Conservation (phyloP, 495 filamentous ascomycete species). For the Podospora australis region DNA sequence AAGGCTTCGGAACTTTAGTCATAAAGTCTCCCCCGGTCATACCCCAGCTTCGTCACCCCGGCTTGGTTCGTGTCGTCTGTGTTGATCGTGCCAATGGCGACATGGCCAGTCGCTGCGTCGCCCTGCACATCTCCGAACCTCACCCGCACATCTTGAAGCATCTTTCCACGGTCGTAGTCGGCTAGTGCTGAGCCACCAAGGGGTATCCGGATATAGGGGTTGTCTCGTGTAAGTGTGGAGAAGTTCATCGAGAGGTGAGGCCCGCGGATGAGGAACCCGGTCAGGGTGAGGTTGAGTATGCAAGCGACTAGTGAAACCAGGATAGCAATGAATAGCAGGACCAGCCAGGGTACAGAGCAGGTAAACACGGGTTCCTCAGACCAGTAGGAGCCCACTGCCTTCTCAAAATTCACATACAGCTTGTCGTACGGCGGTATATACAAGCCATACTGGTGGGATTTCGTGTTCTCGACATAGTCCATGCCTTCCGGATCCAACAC, state of each 20-base stretch:
- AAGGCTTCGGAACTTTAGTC: too few species aligned
- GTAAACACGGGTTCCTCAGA: conserved; percentile 2
- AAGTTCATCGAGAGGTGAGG: conserved; percentile 4
- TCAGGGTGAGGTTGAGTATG: not conserved
- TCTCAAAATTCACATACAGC: not conserved
- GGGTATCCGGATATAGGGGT: not conserved
- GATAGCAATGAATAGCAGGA: conserved; percentile 1
- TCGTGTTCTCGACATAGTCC: not conserved
- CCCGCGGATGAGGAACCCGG: not conserved
- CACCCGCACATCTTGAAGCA: not conserved
- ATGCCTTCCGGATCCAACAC: not conserved
- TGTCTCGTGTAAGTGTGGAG: conserved; percentile 1
- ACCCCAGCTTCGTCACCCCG: too few species aligned
- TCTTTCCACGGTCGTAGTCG: not conserved
- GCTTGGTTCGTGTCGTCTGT: too few species aligned
- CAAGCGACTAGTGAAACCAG: not conserved
- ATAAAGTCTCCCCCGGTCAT: too few species aligned
- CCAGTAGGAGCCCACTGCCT: not conserved
- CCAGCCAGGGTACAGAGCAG: conserved; percentile 1
- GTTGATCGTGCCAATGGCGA: not conserved
- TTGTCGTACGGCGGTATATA: not conserved
- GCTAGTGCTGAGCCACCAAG: not conserved
- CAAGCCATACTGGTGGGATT: not conserved
- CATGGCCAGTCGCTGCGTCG: not conserved
- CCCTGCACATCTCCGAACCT: conserved; percentile 1